These are phyloP conservation scores for Xylaria sp. DNA, from an alignment of 2,329 filamentous ascomycete genomes.

Conservation along the genomic window DNA sequence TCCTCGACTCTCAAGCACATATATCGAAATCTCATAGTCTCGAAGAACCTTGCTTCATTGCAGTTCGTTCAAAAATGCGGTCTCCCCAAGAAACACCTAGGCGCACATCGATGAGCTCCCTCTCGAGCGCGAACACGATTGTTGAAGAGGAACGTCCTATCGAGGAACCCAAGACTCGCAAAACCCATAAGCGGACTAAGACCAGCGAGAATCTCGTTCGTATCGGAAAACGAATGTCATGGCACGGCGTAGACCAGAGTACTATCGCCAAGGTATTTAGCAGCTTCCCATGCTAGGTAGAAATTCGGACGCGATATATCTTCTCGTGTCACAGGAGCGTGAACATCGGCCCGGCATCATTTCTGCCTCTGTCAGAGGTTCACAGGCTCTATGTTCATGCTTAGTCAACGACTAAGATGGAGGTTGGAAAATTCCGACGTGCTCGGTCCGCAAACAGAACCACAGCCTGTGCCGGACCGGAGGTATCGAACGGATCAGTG, in stretches of 20 bases:
- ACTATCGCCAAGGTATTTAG: slow-evolving; percentile 27
- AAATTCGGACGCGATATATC: background rate
- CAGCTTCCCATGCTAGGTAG: slow-evolving; percentile 24
- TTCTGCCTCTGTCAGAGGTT: background rate
- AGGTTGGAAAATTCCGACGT: background rate
- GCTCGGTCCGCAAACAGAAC: background rate
- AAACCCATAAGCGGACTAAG: slow-evolving; percentile 26
- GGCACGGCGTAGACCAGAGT: slow-evolving; percentile 12
- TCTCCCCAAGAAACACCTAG: slow-evolving; percentile 6
- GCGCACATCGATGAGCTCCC: slow-evolving; percentile 23
- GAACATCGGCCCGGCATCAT: background rate
- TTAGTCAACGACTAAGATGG: background rate
- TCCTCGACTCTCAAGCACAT: background rate
- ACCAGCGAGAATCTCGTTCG: slow-evolving; percentile 25
- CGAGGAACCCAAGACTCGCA: slow-evolving; percentile 8
- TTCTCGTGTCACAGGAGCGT: background rate
- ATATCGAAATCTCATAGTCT: background rate
- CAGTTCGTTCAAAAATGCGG: slow-evolving; percentile 17
- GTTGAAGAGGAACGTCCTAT: slow-evolving; percentile 21
- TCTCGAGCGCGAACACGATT: slow-evolving; percentile 26
- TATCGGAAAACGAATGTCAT: slow-evolving; percentile 33
- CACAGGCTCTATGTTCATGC: background rate
- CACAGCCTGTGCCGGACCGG: background rate
- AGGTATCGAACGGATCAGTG: too few relatives aligned
- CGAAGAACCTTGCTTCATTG: background rate